These are phyloP conservation scores for Pleurotus ostreatus DNA, from an alignment of 768 basidiomycete species.

Conservation along the genomic window DNA sequence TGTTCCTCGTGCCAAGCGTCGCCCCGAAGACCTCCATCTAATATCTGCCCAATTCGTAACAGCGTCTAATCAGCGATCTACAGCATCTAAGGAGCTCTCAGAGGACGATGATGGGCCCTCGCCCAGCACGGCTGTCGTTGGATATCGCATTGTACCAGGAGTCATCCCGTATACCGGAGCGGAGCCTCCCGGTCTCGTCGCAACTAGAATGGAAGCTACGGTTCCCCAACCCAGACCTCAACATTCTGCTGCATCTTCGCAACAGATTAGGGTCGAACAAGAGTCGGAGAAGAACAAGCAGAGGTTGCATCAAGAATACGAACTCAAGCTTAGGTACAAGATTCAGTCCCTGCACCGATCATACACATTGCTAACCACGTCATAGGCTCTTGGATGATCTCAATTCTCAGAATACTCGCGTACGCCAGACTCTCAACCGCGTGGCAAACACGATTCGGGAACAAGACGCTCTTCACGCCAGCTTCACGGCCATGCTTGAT, in stretches of 20 bases:
- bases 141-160: neutral
- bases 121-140: neutral
- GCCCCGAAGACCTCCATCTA: neutral
- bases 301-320: slow-evolving; percentile 51
- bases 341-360: neutral
- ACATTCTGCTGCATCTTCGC: slow-evolving; percentile 21
- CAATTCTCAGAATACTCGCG: slow-evolving; percentile 57
- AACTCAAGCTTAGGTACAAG: slow-evolving; percentile 49
- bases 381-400: slow-evolving; percentile 58
- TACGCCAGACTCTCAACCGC: slow-evolving; percentile 65
- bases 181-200: slow-evolving; percentile 1
- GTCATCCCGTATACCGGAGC: slow-evolving; percentile 4
- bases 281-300: slow-evolving; percentile 41
- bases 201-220: slow-evolving; percentile 8
- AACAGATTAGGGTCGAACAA: slow-evolving; percentile 22
- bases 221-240: slow-evolving; percentile 16
- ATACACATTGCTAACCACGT: neutral
- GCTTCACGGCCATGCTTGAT: slow-evolving; percentile 44
- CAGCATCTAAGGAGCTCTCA: slow-evolving; percentile 1
- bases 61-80: no score
- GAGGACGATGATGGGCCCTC: slow-evolving; percentile 3
- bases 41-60: neutral
- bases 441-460: slow-evolving; percentile 61
- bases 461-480: slow-evolving; percentile 57
- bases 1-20: slow-evolving; percentile 1